These are phyloP conservation scores for Neurospora sp. DNA, from an alignment of 495 filamentous ascomycete species.

Conservation along the genomic window DNA sequence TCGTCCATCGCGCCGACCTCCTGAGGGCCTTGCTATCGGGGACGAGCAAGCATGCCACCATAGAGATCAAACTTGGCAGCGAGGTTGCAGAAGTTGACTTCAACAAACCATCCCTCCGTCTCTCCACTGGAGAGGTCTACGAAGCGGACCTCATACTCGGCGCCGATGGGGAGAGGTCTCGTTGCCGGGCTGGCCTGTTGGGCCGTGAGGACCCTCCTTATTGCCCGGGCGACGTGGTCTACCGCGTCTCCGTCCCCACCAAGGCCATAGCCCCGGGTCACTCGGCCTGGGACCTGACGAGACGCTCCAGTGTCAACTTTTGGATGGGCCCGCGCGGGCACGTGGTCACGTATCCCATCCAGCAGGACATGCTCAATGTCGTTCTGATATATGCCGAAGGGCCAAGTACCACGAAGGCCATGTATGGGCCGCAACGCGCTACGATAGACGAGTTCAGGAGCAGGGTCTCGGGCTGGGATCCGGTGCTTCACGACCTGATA, in stretches of 20 bases:
- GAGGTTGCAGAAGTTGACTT: slow-evolving; percentile 22
- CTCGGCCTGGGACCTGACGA: slow-evolving; percentile 2
- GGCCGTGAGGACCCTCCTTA: slow-evolving; percentile 28
- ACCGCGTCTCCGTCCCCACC: slow-evolving; percentile 1
- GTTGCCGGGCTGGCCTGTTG: slow-evolving; percentile 33
- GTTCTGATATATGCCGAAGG: neutral
- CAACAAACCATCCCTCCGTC: slow-evolving; percentile 8
- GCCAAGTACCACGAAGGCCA: neutral
- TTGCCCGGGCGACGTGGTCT: slow-evolving; percentile 2
- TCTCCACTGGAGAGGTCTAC: slow-evolving; percentile 18
- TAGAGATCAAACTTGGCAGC: slow-evolving; percentile 34
- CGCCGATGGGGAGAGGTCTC: slow-evolving; percentile 45
- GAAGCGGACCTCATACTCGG: slow-evolving; percentile 43
- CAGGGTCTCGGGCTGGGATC: slow-evolving; percentile 1
- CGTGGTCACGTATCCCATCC: slow-evolving; percentile 1
- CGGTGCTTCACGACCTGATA: neutral
- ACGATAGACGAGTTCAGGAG: neutral
- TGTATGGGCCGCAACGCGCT: neutral
- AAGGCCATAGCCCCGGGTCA: neutral
- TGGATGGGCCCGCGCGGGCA: slow-evolving; percentile 6
- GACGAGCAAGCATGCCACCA: slow-evolving; percentile 36
- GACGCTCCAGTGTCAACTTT: neutral
- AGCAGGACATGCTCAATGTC: slow-evolving; percentile 3
- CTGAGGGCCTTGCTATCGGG: slow-evolving; percentile 39
- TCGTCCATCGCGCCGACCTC: slow-evolving; percentile 47